These are phyloP conservation scores for Globisporangium acanthophoron DNA, from an alignment of 352 stramenopile species.

Conservation along the genomic window DNA sequence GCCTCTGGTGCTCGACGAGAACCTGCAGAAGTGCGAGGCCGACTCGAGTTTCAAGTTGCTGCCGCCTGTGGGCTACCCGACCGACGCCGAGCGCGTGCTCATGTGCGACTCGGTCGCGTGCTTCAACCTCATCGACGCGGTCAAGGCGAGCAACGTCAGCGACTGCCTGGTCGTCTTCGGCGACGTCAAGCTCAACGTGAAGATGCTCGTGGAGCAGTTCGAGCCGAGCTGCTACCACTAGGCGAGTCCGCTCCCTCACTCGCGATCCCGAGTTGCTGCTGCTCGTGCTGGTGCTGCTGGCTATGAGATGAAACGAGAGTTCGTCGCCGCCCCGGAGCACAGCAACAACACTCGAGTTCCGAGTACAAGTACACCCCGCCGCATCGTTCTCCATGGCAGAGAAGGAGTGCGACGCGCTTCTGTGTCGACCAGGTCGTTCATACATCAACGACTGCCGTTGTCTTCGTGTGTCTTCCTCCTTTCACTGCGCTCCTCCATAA, in stretches of 20 bases:
- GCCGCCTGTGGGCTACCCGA: constrained; percentile 20
- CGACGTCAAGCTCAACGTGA: constrained; percentile 24
- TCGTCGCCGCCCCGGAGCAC: background rate
- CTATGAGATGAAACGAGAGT: background rate
- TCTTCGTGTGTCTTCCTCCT: background rate
- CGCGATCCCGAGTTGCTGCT: background rate
- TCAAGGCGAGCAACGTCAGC: constrained; percentile 13
- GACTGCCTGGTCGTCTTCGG: constrained; percentile 27
- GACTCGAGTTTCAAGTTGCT: constrained; percentile 27
- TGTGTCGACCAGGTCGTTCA: background rate
- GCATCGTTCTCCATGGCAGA: background rate
- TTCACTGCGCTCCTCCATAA: background rate
- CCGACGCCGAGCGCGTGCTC: constrained; percentile 10
- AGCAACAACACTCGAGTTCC: background rate
- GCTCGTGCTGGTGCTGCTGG: background rate
- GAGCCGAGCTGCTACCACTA: constrained; percentile 19
- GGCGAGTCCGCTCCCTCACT: background rate
- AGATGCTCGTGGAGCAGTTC: constrained; percentile 29
- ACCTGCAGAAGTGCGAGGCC: constrained; percentile 16
- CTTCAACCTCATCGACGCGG: constrained; percentile 18
- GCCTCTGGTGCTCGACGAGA: constrained; percentile 6
- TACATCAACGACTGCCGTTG: background rate
- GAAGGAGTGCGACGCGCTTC: background rate
- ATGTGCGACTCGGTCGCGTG: constrained; percentile 26
- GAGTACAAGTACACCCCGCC: background rate